Base-by-base conservation (phyloP, 2,329 filamentous ascomycete genomes). In the Arthrobotrys conoides region DNA sequence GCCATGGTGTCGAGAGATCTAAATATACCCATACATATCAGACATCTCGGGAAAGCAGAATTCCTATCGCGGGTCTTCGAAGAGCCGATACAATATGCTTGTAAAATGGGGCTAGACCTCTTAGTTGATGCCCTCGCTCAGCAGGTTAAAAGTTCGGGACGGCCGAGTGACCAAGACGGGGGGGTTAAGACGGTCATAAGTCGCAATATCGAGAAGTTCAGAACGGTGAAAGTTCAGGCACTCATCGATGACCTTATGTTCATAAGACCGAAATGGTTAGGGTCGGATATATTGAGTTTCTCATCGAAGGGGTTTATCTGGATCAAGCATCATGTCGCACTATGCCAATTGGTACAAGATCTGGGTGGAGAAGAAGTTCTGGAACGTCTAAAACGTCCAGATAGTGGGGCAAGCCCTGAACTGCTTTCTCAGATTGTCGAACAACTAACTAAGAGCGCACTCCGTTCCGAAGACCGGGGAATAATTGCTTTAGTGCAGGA, bases 51-150 rank as follows among this genome's bases (percentile, higher is more conserved):
- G 36, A 38, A 38, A 2, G 24, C 33, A 3, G 67, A 71, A 53
- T 64, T 53, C 18, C 27, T 71, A 2, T 9, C 1, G 14, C 67
- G 63, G 30, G 41, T 48, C 16, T 76, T 55, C 18, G 24, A 76
- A 27, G 30, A 48, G 14, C 65, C 71, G 27, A 57, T 69, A 41
- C 71, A 76, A 12, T 5, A 55, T 1, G 71, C 71, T 16, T 69
- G 44, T 24, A 51, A 49, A 16, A 53, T 55, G 14, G 65, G 64
- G 6, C 30, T 76, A 10, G 24, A 41, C 8, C 55, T 76, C 8
- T 8, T 76, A 6, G 16, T 76, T 18, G 65, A 69, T 14, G 18
- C 48, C 5, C 27, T 67, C 6, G 33, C 61, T 5, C 61, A 30
- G 18, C 38, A 48, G 16, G 5, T 10, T 20, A 36, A 41, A 33